Evolutionary conservation across 2,329 filamentous ascomycete species (phyloP).

Genomic region (Penicillium nordicum): DNA sequence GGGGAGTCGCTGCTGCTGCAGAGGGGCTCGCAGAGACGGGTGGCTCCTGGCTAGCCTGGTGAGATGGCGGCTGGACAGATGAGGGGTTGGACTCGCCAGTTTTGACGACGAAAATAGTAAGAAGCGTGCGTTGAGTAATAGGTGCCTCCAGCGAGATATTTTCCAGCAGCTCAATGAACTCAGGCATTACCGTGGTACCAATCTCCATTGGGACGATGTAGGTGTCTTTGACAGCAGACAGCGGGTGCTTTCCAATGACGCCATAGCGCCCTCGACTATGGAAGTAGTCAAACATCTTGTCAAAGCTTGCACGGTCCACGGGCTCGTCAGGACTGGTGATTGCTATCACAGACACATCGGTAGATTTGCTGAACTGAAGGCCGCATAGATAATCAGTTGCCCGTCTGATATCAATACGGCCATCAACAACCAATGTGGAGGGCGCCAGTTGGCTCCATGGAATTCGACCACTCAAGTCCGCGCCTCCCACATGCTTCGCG

Average conservation of each 20-base stretch:
- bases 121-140: slow-evolving; percentile 69
- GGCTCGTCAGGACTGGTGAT: slow-evolving; percentile 61
- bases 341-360: slow-evolving; percentile 78
- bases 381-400: slow-evolving; percentile 90
- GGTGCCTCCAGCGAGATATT: slow-evolving; percentile 73
- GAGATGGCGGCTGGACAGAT: slow-evolving; percentile 41
- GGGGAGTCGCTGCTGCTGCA: slow-evolving; percentile 26
- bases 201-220: slow-evolving; percentile 84
- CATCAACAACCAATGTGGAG: slow-evolving; percentile 59
- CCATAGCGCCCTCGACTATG: slow-evolving; percentile 76
- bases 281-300: slow-evolving; percentile 84
- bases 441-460: slow-evolving; percentile 77
- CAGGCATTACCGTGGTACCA: slow-evolving; percentile 66
- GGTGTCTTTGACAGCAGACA: slow-evolving; percentile 77
- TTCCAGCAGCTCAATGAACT: slow-evolving; percentile 84
- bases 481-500: slow-evolving; percentile 82
- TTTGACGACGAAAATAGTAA: slow-evolving; percentile 81
- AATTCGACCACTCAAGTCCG: slow-evolving; percentile 64
- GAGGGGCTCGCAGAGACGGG: slow-evolving; percentile 34
- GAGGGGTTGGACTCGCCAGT: slow-evolving; percentile 49
- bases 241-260: slow-evolving; percentile 73
- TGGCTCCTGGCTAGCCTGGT: slow-evolving; percentile 37
- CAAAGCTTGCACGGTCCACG: slow-evolving; percentile 61
- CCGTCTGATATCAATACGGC: slow-evolving; percentile 71
- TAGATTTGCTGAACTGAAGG: slow-evolving; percentile 74